These are phyloP conservation scores for Sequoiadendron giganteum DNA, from an alignment of 75 land plant genomes.

Conservation along the genomic window DNA sequence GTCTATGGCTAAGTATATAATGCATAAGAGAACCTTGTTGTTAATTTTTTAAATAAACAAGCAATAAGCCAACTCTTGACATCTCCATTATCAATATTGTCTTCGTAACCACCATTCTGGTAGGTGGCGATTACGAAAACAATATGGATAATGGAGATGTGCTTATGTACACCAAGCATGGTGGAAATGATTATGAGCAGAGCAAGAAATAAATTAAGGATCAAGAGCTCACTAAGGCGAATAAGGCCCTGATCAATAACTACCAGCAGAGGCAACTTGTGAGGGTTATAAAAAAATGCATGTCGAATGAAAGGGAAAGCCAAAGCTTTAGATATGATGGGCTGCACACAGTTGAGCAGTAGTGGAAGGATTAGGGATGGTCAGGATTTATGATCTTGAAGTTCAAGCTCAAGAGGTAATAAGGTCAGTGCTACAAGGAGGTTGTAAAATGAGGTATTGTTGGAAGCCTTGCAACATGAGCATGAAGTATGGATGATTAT, in stretches of 20 bases:
- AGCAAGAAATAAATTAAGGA: constrained; percentile 22
- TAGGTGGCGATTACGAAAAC: constrained; percentile 87
- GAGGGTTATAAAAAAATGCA: constrained; percentile 32
- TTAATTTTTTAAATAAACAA: too few relatives aligned
- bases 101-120: constrained; percentile 45
- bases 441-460: too few relatives aligned
- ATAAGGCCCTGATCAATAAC: constrained; percentile 16
- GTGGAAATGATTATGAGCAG: constrained; percentile 48
- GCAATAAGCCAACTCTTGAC: too few relatives aligned
- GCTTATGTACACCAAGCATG: constrained; percentile 80
- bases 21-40: too few relatives aligned
- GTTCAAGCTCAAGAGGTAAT: constrained; percentile 49
- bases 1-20: too few relatives aligned
- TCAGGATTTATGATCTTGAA: constrained; percentile 71
- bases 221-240: constrained; percentile 19
- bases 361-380: constrained; percentile 44
- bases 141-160: constrained; percentile 74
- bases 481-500: too few relatives aligned
- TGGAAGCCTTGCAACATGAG: too few relatives aligned
- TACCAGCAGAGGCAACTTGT: constrained; percentile 10
- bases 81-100: too few relatives aligned
- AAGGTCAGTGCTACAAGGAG: too few relatives aligned
- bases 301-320: constrained; percentile 21
- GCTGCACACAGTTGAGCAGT: constrained; percentile 49
- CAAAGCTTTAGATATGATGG: constrained; percentile 70